Percentiles rank a stretch among this genome's conserved stretches.
Conservation (phyloP, 2,329 filamentous ascomycete species). For the Aspergillus aculeatus region DNA sequence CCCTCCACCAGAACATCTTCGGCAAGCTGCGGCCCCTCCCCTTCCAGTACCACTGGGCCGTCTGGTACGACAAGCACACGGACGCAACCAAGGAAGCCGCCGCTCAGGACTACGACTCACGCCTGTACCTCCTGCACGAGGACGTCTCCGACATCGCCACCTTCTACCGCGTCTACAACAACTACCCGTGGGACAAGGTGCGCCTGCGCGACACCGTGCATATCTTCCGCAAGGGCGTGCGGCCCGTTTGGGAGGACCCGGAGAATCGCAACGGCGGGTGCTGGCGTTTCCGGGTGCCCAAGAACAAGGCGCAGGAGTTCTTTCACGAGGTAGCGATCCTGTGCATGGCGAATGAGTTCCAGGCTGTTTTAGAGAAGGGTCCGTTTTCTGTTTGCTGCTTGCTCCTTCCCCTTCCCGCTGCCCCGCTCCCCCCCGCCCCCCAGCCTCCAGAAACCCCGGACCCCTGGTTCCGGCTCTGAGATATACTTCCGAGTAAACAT, state of each 20-base stretch:
- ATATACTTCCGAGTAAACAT: too few species aligned
- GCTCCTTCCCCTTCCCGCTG: not conserved
- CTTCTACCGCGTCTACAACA: slow-evolving; percentile 81
- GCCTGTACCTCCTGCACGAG: slow-evolving; percentile 40
- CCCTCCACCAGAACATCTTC: slow-evolving; percentile 45
- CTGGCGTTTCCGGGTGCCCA: slow-evolving; percentile 89
- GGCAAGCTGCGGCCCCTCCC: slow-evolving; percentile 48
- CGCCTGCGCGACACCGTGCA: slow-evolving; percentile 76
- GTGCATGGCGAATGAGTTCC: slow-evolving; percentile 41
- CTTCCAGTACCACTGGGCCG: slow-evolving; percentile 49
- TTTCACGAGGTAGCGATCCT: slow-evolving; percentile 39
- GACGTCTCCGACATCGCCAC: slow-evolving; percentile 44
- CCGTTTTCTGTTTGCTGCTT: slow-evolving; percentile 41
- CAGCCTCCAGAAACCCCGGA: not conserved
- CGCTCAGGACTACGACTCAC: slow-evolving; percentile 28
- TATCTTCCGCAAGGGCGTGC: slow-evolving; percentile 75
- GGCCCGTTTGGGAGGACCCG: slow-evolving; percentile 79
- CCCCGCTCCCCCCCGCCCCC: not conserved
- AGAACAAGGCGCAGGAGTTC: slow-evolving; percentile 60
- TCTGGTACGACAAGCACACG: slow-evolving; percentile 48
- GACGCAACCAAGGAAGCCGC: slow-evolving; percentile 6
- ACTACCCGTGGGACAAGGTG: slow-evolving; percentile 72
- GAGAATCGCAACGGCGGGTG: slow-evolving; percentile 82
- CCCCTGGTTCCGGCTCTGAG: too few species aligned
- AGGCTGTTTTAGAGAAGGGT: slow-evolving; percentile 75